Evolutionary conservation across 1,139 yeast genomes (phyloP), one percentile per base, ranked within the genome.

Genomic region (Nematodospora anomalae): DNA sequence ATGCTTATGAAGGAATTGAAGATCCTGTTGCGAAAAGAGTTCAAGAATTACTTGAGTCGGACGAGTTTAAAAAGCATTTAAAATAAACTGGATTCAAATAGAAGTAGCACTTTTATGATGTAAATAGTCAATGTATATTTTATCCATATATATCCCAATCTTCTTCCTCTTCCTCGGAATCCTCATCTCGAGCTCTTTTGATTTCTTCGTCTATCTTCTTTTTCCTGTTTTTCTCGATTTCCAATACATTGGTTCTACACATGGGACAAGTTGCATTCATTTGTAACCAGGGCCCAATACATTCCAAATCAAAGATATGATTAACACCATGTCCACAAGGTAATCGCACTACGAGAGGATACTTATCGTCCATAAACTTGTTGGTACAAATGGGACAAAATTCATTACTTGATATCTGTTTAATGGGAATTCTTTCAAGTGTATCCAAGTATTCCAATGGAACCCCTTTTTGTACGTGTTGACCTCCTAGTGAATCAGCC

Each of bases 211-310:
- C 70, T 24, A 71, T 52, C 28, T 64, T 57, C 43, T 68, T 64
- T 47, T 71, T 74, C 45, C 79, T 67, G 36, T 67, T 68, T 34
- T 55, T 50, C 22, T 56, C 60, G 4, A 59, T 58, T 16, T 64
- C 71, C 32, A 74, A 58, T 16, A 90, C 77, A 51, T 88, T 83
- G 43, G 76, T 79, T 46, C 97, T 68, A 56, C 97, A 90, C 53
- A 90, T 62, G 0, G 97, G 97, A 55, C 97, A 90, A 0, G 95
- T 88, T 2, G 82, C 70, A 51, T 86, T 83, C 42, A 80, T 67
- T 46, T 79, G 78, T 35, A 90, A 65, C 97, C 97, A 90, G 0
- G 96, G 94, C 0, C 84, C 84, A 28, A 90, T 80, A 57, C 97
- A 90, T 49, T 90, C 97, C 48, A 89, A 66, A 55, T 90, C 97